A percentile compares a stretch with the other conserved stretches of the same genome.
Conservation (phyloP, 1,284 basidiomycete genomes). For the Ustilago trichophora region DNA sequence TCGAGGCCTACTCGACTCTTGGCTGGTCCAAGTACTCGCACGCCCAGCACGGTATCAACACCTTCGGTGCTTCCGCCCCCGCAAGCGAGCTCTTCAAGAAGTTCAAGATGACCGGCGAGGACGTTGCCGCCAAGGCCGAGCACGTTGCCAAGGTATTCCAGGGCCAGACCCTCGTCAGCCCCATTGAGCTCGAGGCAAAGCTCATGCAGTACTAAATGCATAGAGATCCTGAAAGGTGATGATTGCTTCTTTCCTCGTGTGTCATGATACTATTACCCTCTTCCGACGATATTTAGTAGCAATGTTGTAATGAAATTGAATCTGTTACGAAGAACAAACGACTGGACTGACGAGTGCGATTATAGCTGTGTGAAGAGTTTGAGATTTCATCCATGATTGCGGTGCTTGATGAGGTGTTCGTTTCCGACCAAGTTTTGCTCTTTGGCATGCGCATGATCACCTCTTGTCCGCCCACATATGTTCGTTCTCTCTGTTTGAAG, state of each 20-base stretch:
- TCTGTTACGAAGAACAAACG: not conserved
- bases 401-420: too few species aligned
- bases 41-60: slow-evolving; percentile 58
- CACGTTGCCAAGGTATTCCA: slow-evolving; percentile 89
- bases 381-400: too few species aligned
- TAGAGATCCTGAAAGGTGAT: not conserved
- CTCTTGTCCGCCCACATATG: too few species aligned
- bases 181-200: slow-evolving; percentile 69
- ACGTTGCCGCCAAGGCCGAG: slow-evolving; percentile 79
- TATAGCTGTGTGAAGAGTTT: too few species aligned
- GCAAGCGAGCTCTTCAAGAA: slow-evolving; percentile 82
- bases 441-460: too few species aligned
- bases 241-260: too few species aligned
- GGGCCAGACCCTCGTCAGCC: slow-evolving; percentile 79
- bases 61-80: slow-evolving; percentile 82
- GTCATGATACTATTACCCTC: slow-evolving; percentile 1
- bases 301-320: slow-evolving; percentile 18
- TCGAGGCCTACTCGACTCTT: slow-evolving; percentile 77
- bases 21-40: slow-evolving; percentile 66
- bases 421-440: too few species aligned
- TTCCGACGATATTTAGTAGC: slow-evolving; percentile 8
- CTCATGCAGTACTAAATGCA: slow-evolving; percentile 36
- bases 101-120: slow-evolving; percentile 69
- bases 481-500: too few species aligned
- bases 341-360: not conserved